These are phyloP conservation scores for Aquilaria malaccensis DNA, from an alignment of 345 rosid species.

Conservation along the genomic window DNA sequence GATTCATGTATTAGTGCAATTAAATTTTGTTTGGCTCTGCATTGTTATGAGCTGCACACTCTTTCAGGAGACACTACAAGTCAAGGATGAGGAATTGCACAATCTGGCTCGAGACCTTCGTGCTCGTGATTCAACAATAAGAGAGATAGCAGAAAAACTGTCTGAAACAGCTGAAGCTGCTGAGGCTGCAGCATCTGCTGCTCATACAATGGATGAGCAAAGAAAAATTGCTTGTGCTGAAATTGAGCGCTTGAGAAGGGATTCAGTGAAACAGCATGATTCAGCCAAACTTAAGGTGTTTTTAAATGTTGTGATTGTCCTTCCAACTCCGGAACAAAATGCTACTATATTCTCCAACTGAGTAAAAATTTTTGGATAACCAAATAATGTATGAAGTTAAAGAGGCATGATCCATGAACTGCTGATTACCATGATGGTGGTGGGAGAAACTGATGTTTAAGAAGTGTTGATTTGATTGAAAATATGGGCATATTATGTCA, in stretches of 20 bases:
- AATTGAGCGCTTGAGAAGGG: constrained; percentile 62
- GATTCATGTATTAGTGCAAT: constrained; percentile 4
- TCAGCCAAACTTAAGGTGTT: constrained; percentile 50
- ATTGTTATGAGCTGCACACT: constrained; percentile 9
- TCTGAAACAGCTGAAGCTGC: constrained; percentile 99
- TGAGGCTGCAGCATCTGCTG: constrained; percentile 94
- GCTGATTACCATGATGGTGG: no score
- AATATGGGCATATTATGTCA: background rate
- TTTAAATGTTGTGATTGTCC: no score
- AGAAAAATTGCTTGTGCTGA: constrained; percentile 70
- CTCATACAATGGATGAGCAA: constrained; percentile 89
- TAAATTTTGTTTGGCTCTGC: constrained; percentile 10
- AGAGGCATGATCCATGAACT: no score
- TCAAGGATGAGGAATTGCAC: constrained; percentile 93
- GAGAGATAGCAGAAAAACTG: constrained; percentile 81
- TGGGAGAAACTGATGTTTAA: no score
- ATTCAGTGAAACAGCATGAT: constrained; percentile 52
- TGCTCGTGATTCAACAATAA: constrained; percentile 87
- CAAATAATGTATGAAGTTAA: no score
- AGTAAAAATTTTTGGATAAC: no score
- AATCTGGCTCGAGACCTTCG: constrained; percentile 84
- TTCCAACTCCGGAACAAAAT: no score
- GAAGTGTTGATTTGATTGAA: background rate
- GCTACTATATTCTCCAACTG: no score
- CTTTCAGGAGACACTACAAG: constrained; percentile 85